These are phyloP conservation scores for Salix koriyanagi DNA, from an alignment of 345 rosid genomes.

Conservation along the genomic window DNA sequence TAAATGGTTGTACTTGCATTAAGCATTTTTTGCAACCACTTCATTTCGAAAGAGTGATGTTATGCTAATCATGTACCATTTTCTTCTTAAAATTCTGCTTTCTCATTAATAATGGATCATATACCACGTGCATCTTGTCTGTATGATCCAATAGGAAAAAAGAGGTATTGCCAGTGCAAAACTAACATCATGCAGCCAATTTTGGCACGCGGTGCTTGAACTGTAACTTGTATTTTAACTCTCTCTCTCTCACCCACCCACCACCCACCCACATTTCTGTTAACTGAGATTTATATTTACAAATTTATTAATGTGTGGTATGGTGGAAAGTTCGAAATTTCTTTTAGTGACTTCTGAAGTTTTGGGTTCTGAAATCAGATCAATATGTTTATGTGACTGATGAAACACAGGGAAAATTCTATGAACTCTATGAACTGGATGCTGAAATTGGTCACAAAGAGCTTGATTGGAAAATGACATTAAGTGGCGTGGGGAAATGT, in stretches of 20 bases:
- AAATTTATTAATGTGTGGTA: neutral
- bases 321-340: too few species aligned
- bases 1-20: too few species aligned
- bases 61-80: too few species aligned
- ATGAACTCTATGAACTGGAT: slow-evolving; percentile 93
- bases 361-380: neutral
- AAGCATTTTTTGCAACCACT: too few species aligned
- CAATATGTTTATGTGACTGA: slow-evolving; percentile 20
- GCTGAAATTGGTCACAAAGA: slow-evolving; percentile 94
- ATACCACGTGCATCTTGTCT: too few species aligned
- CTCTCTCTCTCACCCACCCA: too few species aligned
- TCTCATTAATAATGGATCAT: too few species aligned
- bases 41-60: too few species aligned
- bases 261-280: neutral
- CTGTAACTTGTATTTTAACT: too few species aligned
- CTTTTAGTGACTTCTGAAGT: neutral
- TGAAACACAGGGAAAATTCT: slow-evolving; percentile 71
- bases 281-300: neutral
- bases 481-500: slow-evolving; percentile 92
- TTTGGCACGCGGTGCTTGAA: neutral
- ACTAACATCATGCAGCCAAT: neutral
- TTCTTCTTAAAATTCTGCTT: too few species aligned
- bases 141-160: neutral
- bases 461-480: slow-evolving; percentile 93
- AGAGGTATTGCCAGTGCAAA: neutral